Base-by-base conservation (phyloP, 2,329 filamentous ascomycete genomes). In the Coniella vitis region DNA sequence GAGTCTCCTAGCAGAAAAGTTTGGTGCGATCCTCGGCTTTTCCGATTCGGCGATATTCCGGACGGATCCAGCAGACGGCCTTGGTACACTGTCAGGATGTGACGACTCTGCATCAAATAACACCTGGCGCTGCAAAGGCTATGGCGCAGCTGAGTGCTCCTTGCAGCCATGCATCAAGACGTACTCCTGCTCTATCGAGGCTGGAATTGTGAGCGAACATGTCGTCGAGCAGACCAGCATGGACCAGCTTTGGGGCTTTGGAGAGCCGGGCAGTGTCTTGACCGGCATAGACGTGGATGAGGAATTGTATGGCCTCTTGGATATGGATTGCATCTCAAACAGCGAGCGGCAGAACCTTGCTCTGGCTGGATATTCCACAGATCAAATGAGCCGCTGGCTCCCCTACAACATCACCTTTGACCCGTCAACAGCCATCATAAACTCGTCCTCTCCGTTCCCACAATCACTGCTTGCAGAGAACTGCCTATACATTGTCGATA, bases 121-220 rank as follows among this genome's bases (percentile, higher is more conserved):
- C 12, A 40, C 42, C 3, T 51, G 44, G 48, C 21, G 16, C 14
- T 47, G 43, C 22, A 42, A 25, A 21, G 48, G 48, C 16, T 51
- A 43, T 31, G 44, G 48, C 7, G 44, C 31, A 8, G 38, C 48
- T 16, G 14, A 16, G 14, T 47, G 48, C n/a, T 5, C 13, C 1
- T 7, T 51, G 5, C 14, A 8, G n/a, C 48, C 48, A 22, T 51
- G 48, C 22, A n/a, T 51, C 4, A 34, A 34, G 34, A 47, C 34
- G 2, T 47, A 47, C 17, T 41, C 38, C 4, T 37, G 22, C 16
- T 47, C 48, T 5, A 29, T 43, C 7, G 44, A 47, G 17, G 38
- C 38, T 7, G 48, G 48, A 2, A 20, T 14, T 5, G 13, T 47
- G 34, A 25, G 20, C 7, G 44, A 51, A 21, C 20, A 21, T 7